Conservation (phyloP, 192 early-diverging fungal species). For the Coemansia sp. region DNA sequence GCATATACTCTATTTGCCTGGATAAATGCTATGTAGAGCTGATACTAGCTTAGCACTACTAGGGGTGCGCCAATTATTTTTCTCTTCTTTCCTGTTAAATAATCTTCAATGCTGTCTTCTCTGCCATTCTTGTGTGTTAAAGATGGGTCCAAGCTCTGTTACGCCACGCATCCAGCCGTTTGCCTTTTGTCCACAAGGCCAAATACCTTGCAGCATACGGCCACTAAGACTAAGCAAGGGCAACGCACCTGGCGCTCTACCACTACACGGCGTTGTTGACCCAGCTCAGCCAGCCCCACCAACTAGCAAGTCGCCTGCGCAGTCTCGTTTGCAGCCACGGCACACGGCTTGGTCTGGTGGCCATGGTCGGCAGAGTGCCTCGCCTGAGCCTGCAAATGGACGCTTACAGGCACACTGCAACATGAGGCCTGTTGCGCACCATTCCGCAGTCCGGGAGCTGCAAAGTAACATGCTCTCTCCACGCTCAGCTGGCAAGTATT, state of each 20-base stretch:
- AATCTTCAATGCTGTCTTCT: background rate
- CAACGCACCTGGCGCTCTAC: background rate
- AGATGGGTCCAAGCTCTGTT: constrained; percentile 1
- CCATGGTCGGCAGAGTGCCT: background rate
- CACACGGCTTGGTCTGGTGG: background rate
- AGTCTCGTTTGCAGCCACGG: background rate
- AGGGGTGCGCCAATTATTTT: background rate
- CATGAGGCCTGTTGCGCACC: background rate
- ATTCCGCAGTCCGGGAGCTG: background rate
- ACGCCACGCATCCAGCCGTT: constrained; percentile 20
- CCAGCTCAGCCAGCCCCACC: background rate
- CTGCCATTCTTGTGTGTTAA: background rate
- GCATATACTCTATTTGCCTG: no score
- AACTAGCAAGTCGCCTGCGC: background rate
- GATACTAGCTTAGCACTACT: background rate
- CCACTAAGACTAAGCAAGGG: constrained; percentile 20
- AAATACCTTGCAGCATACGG: constrained; percentile 31
- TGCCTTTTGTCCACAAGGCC: constrained; percentile 35
- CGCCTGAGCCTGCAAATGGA: background rate
- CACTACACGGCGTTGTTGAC: background rate
- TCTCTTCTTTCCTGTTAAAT: background rate
- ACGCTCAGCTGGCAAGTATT: background rate
- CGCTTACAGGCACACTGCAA: background rate
- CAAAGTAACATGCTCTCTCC: background rate
- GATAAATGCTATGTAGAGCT: background rate